These are phyloP conservation scores for Alternaria metachromatica DNA, from an alignment of 2,329 filamentous ascomycete species.

Conservation along the genomic window DNA sequence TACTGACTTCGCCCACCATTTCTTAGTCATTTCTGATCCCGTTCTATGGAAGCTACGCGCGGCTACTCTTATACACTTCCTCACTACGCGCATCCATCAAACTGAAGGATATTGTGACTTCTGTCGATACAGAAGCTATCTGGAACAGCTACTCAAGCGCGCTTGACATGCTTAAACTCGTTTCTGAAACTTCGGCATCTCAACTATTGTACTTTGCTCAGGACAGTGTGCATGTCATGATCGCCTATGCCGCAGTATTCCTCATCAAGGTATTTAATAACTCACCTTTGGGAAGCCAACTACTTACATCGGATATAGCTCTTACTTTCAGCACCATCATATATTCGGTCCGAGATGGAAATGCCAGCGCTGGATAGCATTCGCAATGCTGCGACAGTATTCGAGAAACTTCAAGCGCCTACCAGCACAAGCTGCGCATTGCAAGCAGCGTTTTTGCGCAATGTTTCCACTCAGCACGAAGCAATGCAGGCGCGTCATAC, in stretches of 20 bases:
- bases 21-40: slow-evolving; percentile 7
- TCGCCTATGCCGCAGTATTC: slow-evolving; percentile 18
- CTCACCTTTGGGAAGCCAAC: background rate
- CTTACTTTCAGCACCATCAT: background rate
- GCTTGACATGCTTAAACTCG: slow-evolving; percentile 9
- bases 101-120: slow-evolving; percentile 4
- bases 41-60: slow-evolving; percentile 15
- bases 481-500: background rate
- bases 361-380: background rate
- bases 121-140: slow-evolving; percentile 15
- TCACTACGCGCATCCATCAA: slow-evolving; percentile 6
- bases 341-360: slow-evolving; percentile 5
- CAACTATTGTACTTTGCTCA: slow-evolving; percentile 15
- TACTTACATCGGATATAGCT: background rate
- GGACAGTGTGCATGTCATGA: slow-evolving; percentile 17
- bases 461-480: background rate
- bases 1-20: background rate
- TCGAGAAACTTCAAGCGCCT: background rate
- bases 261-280: slow-evolving; percentile 12
- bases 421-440: slow-evolving; percentile 1
- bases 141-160: slow-evolving; percentile 16
- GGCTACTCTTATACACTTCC: slow-evolving; percentile 11
- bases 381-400: background rate
- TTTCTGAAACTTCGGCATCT: background rate
- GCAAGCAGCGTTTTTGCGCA: slow-evolving; percentile 1